A percentile compares a stretch with the other conserved stretches of the same genome.
Conservation (phyloP, 805 yeast species). For the Zygotorulaspora sp. region DNA sequence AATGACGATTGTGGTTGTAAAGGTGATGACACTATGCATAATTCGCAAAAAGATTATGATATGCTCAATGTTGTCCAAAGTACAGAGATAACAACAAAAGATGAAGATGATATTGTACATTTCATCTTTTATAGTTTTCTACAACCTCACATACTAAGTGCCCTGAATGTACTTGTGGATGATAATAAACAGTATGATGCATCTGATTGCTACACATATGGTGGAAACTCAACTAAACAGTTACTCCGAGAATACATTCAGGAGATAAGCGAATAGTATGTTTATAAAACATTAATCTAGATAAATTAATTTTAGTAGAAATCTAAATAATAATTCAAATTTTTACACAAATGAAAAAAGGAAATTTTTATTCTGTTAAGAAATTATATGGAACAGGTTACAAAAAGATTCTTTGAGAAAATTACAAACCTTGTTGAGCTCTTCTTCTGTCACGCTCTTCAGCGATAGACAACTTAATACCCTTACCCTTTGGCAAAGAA, state of each 20-base stretch:
- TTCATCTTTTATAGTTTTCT: slow-evolving; percentile 79
- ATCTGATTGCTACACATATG: slow-evolving; percentile 38
- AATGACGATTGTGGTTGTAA: slow-evolving; percentile 75
- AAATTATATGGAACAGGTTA: slow-evolving; percentile 20
- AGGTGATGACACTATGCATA: slow-evolving; percentile 83
- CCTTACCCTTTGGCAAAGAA: slow-evolving; percentile 98
- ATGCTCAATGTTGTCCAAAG: slow-evolving; percentile 77
- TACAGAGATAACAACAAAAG: slow-evolving; percentile 21
- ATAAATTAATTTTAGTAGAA: neutral
- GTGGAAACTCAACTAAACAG: slow-evolving; percentile 42
- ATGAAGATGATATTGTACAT: slow-evolving; percentile 45
- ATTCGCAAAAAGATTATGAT: slow-evolving; percentile 50
- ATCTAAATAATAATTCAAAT: slow-evolving; percentile 1
- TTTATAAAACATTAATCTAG: neutral
- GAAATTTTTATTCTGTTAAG: slow-evolving; percentile 18
- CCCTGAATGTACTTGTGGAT: slow-evolving; percentile 34
- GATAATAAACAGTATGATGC: slow-evolving; percentile 32
- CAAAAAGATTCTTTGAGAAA: slow-evolving; percentile 12
- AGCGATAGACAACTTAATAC: slow-evolving; percentile 91
- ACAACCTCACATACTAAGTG: slow-evolving; percentile 45
- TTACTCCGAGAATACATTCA: slow-evolving; percentile 41
- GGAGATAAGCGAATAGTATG: slow-evolving; percentile 3
- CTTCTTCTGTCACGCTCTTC: slow-evolving; percentile 99
- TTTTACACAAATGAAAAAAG: slow-evolving; percentile 13
- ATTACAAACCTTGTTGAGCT: slow-evolving; percentile 63